Evolutionary conservation across 768 basidiomycete species (phyloP).

Genomic region (Naganishia kalamii): DNA sequence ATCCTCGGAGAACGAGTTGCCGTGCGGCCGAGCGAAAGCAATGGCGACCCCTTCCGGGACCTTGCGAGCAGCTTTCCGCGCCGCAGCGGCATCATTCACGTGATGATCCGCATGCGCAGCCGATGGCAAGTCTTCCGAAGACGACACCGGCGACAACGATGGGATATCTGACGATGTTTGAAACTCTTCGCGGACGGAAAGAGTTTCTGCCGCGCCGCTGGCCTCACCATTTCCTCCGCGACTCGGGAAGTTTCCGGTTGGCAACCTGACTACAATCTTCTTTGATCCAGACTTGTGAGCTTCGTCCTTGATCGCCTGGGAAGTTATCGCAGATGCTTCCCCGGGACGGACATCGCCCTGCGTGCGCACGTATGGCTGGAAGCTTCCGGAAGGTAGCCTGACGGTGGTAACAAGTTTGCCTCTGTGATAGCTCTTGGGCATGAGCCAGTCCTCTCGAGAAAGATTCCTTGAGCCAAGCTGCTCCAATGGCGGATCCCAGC

Average conservation of each 20-base stretch:
- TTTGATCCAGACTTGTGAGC: background rate
- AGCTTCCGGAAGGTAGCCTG: conserved; percentile 31
- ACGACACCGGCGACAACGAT: conserved; percentile 3
- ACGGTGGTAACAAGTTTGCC: conserved; percentile 30
- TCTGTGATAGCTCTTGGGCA: conserved; percentile 29
- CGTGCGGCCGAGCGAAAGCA: conserved; percentile 22
- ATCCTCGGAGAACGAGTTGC: conserved; percentile 19
- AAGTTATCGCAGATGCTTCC: conserved; percentile 7
- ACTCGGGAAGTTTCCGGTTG: background rate
- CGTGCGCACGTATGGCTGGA: conserved; percentile 27
- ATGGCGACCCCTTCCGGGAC: conserved; percentile 23
- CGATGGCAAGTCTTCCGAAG: conserved; percentile 4
- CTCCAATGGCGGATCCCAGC: conserved; percentile 39
- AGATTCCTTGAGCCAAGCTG: conserved; percentile 34
- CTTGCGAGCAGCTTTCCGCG: conserved; percentile 8
- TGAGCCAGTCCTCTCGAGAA: conserved; percentile 40
- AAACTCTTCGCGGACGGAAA: background rate
- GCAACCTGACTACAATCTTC: conserved; percentile 22
- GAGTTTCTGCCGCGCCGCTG: background rate
- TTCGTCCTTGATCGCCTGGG: background rate
- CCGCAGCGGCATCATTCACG: background rate
- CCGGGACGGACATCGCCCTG: background rate
- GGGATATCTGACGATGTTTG: conserved; percentile 16
- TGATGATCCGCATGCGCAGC: background rate
- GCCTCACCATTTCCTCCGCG: background rate